Conservation (phyloP, 257 asterid genomes). For the Solanum chiquidenum region DNA sequence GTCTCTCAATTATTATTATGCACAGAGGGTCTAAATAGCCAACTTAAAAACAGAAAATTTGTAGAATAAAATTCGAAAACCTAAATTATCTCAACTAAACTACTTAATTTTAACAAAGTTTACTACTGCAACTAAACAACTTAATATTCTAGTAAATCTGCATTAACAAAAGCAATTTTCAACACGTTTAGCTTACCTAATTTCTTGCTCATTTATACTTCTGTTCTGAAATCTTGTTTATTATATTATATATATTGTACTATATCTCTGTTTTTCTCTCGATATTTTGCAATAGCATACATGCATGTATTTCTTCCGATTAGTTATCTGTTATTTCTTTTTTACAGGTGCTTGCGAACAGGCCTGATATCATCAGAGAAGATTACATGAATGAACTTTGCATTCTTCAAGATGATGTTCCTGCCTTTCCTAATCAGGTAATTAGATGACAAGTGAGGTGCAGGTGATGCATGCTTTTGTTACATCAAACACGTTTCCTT, state of each 20-base stretch:
- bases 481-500: constrained; percentile 12
- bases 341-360: constrained; percentile 86
- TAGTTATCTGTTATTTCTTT: neutral
- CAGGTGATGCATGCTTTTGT: constrained; percentile 8
- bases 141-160: neutral
- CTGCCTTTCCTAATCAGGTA: constrained; percentile 96
- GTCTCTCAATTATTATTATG: neutral
- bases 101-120: neutral
- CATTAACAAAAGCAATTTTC: neutral
- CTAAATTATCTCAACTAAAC: neutral
- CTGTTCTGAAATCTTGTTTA: neutral
- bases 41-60: neutral
- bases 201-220: neutral
- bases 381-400: constrained; percentile 99
- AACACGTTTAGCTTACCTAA: neutral
- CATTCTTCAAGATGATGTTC: constrained; percentile 99
- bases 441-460: constrained; percentile 13
- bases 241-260: neutral
- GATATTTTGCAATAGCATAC: neutral
- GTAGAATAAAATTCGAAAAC: neutral
- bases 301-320: neutral
- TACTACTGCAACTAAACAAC: neutral
- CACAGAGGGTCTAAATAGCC: neutral
- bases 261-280: neutral
- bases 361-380: constrained; percentile 98